A percentile compares a stretch with the other conserved stretches of the same genome.
phyloP scores from a whole-genome alignment of 192 early-diverging fungal species.

The Dimargaris cristalligena region DNA sequence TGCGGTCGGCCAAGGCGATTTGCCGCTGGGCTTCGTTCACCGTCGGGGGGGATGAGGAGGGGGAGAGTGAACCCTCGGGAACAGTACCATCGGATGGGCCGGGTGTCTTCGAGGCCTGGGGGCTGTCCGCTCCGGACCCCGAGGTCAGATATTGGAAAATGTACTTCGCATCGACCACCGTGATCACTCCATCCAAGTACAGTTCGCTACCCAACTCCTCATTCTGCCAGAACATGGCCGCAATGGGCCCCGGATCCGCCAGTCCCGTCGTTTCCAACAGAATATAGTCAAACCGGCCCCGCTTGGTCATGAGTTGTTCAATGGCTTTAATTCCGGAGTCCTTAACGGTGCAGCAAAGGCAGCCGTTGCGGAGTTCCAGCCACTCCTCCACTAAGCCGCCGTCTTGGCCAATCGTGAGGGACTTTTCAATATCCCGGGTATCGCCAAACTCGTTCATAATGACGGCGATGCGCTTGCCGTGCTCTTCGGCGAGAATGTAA shows the following conservation, averaged over 20 bases:
- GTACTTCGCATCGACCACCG: slow-evolving; percentile 68
- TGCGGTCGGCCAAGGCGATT: slow-evolving; percentile 75
- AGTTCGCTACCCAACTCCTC: slow-evolving; percentile 80
- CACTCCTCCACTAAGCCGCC: slow-evolving; percentile 87
- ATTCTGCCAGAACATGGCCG: slow-evolving; percentile 94
- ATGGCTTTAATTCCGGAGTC: slow-evolving; percentile 90
- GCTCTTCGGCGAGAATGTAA: slow-evolving; percentile 62
- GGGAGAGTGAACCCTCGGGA: too few species aligned
- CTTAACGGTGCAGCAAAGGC: slow-evolving; percentile 94
- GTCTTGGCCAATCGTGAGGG: slow-evolving; percentile 59
- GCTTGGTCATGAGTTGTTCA: slow-evolving; percentile 80
- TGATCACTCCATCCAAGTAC: slow-evolving; percentile 79
- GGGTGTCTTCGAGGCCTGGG: not conserved
- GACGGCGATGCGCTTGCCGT: slow-evolving; percentile 91
- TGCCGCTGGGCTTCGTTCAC: slow-evolving; percentile 26
- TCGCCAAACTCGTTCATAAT: slow-evolving; percentile 99
- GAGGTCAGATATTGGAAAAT: slow-evolving; percentile 25
- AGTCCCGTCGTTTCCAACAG: slow-evolving; percentile 85
- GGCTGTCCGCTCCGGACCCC: not conserved
- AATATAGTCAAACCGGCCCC: slow-evolving; percentile 90
- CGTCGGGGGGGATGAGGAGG: not conserved
- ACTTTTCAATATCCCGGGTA: slow-evolving; percentile 84
- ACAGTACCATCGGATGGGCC: not conserved
- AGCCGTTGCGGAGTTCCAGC: slow-evolving; percentile 94
- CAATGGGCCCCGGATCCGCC: slow-evolving; percentile 65